Base-by-base conservation (phyloP, 1,284 basidiomycete genomes). In the Ustilago sp. region DNA sequence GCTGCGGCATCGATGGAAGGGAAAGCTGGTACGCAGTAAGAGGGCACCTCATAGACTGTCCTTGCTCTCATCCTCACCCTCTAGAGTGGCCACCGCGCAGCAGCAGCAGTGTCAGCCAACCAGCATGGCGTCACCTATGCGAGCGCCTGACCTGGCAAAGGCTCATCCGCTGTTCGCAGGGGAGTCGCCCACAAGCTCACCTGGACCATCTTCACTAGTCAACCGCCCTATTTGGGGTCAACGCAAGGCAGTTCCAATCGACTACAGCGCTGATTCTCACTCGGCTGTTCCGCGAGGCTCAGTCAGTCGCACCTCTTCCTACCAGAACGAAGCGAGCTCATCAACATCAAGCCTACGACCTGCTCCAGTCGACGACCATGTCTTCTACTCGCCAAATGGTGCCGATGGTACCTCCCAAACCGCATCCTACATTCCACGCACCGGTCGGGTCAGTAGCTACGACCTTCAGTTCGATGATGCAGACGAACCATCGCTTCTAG, bases 171-270 rank as follows among this genome's bases (percentile, higher is more conserved):
- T 77, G 34, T 73, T 77, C 47, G 54, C 66, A 8, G 69, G 67
- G 59, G 74, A 77, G 23, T 72, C 69, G 31, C 70, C 69, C n/a
- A 69, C 74, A 13, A 69, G 69, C 56, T 72, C 69, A 32, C 69
- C 74, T 23, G 66, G 59, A 8, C 66, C 74, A 1, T 59, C 74
- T 6, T 76, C 74, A 17, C 66, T 77, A 17, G 74, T 77, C 56
- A 77, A 77, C 45, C 65, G 74, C 4, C 69, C 74, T 4, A 64
- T 77, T n/a, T 77, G 74, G 74, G 74, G 69, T 38, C 74, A 77
- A 48, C 62, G 74, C 23, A 76, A 76, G 38, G 68, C 63, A 15
- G 45, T 64, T 3, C 39, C 60, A 4, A 59, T 72, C 32, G 74
- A 76, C n/a, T 71, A 71, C 53, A 71, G 68, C 35, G 43, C 59